These are phyloP conservation scores for Dysphania ambrosioides DNA, from an alignment of 148 eudicot species.

Conservation along the genomic window DNA sequence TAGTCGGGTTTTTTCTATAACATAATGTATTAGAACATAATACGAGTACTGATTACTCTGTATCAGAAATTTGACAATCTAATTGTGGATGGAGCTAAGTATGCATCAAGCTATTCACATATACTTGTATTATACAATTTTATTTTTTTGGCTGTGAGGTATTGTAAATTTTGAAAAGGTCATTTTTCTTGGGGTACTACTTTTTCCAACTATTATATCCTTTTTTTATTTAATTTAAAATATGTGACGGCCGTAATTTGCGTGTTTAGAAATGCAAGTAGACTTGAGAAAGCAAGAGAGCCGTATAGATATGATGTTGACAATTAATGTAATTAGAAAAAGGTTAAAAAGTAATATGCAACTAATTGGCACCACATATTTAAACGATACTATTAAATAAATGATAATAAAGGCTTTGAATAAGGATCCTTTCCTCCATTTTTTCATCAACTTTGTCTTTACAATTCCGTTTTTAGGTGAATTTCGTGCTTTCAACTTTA, in stretches of 20 bases:
- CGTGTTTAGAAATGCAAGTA: slow-evolving; percentile 19
- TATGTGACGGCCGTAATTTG: slow-evolving; percentile 12
- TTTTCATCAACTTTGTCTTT: slow-evolving; percentile 4
- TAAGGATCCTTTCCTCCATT: background rate
- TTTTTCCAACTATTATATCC: slow-evolving; percentile 1
- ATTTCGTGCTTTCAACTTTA: background rate
- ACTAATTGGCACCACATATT: slow-evolving; percentile 12
- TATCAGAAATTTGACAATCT: too few relatives aligned
- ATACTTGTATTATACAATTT: too few relatives aligned
- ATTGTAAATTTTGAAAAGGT: too few relatives aligned
- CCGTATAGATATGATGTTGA: slow-evolving; percentile 27
- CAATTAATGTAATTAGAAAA: slow-evolving; percentile 5
- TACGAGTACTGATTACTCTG: too few relatives aligned
- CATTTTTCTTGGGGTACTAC: too few relatives aligned
- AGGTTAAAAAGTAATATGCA: slow-evolving; percentile 12
- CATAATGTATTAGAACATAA: too few relatives aligned
- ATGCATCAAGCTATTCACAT: too few relatives aligned
- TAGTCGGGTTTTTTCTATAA: too few relatives aligned
- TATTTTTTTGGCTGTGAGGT: too few relatives aligned
- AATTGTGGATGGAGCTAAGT: too few relatives aligned
- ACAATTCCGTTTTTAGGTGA: background rate
- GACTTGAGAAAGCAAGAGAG: slow-evolving; percentile 17
- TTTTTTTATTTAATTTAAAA: background rate
- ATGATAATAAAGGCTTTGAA: background rate
- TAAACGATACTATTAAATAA: background rate